These are phyloP conservation scores for Murraya koenigii DNA, from an alignment of 345 rosid genomes.

Conservation along the genomic window DNA sequence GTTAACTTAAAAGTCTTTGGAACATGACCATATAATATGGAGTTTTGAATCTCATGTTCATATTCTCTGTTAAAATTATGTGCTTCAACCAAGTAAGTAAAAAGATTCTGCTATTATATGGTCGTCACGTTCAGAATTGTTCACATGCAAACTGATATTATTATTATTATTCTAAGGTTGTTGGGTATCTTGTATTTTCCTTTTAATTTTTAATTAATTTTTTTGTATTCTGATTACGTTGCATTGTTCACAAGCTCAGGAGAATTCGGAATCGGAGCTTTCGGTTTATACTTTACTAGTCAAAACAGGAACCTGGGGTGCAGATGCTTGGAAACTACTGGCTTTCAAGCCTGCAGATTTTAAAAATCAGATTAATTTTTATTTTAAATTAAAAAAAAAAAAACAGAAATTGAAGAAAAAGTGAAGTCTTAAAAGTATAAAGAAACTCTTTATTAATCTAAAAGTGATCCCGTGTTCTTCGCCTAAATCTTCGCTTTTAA, in stretches of 20 bases:
- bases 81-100: background rate
- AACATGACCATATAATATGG: background rate
- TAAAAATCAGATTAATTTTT: background rate
- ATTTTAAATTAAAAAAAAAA: background rate
- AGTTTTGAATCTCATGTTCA: constrained; percentile 14
- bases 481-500: constrained; percentile 30
- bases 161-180: background rate
- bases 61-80: background rate
- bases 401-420: constrained; percentile 2
- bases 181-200: background rate
- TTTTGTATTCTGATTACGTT: background rate
- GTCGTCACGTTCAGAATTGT: constrained; percentile 16
- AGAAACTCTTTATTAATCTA: constrained; percentile 16
- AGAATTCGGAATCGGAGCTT: constrained; percentile 12
- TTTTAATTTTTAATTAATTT: too few species aligned
- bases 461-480: constrained; percentile 27
- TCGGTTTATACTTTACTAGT: constrained; percentile 17
- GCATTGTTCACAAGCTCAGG: background rate
- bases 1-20: background rate
- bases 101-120: constrained; percentile 26
- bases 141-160: constrained; percentile 27
- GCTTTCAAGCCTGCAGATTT: background rate
- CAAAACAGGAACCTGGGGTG: constrained; percentile 16
- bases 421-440: background rate
- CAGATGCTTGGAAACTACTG: constrained; percentile 6